phyloP scores from a whole-genome alignment of 495 filamentous ascomycete species.

The Aspergillus indologenus region DNA sequence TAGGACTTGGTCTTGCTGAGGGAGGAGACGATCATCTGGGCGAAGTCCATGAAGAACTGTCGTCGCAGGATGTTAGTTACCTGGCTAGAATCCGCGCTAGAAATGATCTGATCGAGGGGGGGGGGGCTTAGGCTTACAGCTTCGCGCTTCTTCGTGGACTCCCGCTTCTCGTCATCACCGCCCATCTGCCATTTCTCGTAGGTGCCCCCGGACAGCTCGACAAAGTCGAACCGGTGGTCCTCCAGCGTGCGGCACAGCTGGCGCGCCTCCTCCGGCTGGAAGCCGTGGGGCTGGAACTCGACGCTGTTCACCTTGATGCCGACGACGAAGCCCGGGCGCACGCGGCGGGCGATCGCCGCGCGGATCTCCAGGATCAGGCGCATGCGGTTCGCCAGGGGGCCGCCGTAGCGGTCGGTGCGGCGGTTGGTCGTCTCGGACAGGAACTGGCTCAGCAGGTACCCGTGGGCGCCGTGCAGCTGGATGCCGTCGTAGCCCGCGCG shows the following conservation, averaged over 20 bases:
- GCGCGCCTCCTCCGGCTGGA: conserved; percentile 51
- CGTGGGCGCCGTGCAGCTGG: conserved; percentile 18
- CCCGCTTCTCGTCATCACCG: conserved; percentile 47
- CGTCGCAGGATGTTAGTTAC: too few species aligned
- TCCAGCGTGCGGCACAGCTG: conserved; percentile 52
- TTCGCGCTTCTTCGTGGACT: conserved; percentile 55
- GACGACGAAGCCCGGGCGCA: conserved; percentile 50
- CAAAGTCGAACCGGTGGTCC: conserved; percentile 52
- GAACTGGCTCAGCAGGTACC: conserved; percentile 19
- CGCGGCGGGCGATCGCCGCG: conserved; percentile 44
- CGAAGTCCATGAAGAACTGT: conserved; percentile 62
- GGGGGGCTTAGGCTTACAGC: conserved; percentile 19
- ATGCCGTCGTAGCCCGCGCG: conserved; percentile 27
- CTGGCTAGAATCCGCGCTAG: too few species aligned
- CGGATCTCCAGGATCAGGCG: conserved; percentile 28
- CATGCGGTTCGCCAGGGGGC: conserved; percentile 8
- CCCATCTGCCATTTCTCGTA: conserved; percentile 40
- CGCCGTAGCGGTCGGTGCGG: conserved; percentile 13
- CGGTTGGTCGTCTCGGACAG: conserved; percentile 11
- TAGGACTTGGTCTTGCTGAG: conserved; percentile 52
- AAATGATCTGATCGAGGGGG: too few species aligned
- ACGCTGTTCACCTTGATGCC: conserved; percentile 65
- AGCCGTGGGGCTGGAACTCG: conserved; percentile 60
- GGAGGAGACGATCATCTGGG: conserved; percentile 52
- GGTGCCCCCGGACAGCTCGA: conserved; percentile 62